These are phyloP conservation scores for Sporobolomyces roseus DNA, from an alignment of 768 basidiomycete genomes.

Conservation along the genomic window DNA sequence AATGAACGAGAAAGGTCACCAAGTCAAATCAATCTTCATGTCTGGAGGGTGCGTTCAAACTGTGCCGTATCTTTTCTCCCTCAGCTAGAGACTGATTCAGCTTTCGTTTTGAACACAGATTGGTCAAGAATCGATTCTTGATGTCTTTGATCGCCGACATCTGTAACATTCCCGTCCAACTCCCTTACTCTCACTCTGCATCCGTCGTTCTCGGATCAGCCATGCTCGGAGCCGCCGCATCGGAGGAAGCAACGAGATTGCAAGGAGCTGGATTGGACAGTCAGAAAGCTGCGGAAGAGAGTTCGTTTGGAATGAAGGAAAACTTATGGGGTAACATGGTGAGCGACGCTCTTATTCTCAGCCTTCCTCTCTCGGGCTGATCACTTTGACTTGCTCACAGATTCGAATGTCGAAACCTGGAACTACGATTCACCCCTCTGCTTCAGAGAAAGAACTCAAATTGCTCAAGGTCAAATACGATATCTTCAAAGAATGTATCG, in stretches of 20 bases:
- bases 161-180: slow-evolving; percentile 73
- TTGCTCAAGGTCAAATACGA: slow-evolving; percentile 86
- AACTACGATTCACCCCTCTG: slow-evolving; percentile 63
- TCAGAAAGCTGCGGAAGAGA: slow-evolving; percentile 50
- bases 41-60: slow-evolving; percentile 53
- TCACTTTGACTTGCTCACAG: slow-evolving; percentile 50
- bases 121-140: slow-evolving; percentile 80
- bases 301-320: slow-evolving; percentile 57
- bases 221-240: slow-evolving; percentile 86
- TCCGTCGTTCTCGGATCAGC: slow-evolving; percentile 90
- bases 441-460: slow-evolving; percentile 62
- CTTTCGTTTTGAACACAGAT: slow-evolving; percentile 45
- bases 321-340: slow-evolving; percentile 91
- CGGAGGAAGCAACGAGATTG: slow-evolving; percentile 50
- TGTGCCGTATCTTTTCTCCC: background rate
- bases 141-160: slow-evolving; percentile 84
- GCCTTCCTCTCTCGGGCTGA: background rate
- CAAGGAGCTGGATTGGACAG: slow-evolving; percentile 50
- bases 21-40: slow-evolving; percentile 79
- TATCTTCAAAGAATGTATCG: slow-evolving; percentile 83
- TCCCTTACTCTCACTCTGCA: slow-evolving; percentile 69
- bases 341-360: slow-evolving; percentile 32
- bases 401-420: slow-evolving; percentile 89
- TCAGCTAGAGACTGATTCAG: background rate
- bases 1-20: slow-evolving; percentile 81